Evolutionary conservation across 1,139 yeast genomes (phyloP).

Genomic region (Ogataea hybrid): DNA sequence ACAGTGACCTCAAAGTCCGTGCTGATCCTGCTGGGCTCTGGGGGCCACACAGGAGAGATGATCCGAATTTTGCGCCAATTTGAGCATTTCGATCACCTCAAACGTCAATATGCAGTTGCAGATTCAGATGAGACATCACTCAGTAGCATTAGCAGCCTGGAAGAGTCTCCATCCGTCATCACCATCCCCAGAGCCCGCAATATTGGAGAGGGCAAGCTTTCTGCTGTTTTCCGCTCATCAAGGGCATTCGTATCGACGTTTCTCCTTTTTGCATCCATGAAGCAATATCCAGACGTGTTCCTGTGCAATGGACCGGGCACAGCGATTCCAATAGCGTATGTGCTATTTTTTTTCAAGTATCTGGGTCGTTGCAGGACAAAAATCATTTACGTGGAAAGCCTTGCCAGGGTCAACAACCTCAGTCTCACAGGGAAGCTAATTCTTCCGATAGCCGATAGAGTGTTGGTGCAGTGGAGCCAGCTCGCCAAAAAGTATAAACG

Average conservation of each 20-base stretch:
- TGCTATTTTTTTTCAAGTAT: conserved; percentile 52
- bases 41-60: conserved; percentile 98
- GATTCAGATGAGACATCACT: conserved; percentile 63
- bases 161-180: conserved; percentile 35
- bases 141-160: conserved; percentile 46
- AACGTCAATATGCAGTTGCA: conserved; percentile 46
- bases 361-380: conserved; percentile 52
- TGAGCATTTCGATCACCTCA: conserved; percentile 27
- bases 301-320: conserved; percentile 95
- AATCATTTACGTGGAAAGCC: conserved; percentile 79
- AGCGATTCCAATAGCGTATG: conserved; percentile 70
- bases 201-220: conserved; percentile 61
- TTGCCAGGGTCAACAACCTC: conserved; percentile 76
- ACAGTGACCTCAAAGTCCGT: conserved; percentile 24
- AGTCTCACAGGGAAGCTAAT: conserved; percentile 76
- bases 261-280: conserved; percentile 10
- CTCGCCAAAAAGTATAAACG: conserved; percentile 53
- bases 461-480: conserved; percentile 89
- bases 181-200: conserved; percentile 70
- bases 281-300: conserved; percentile 47
- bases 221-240: conserved; percentile 54
- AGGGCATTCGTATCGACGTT: conserved; percentile 38
- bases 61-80: conserved; percentile 53
- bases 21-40: conserved; percentile 73
- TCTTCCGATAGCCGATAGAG: conserved; percentile 68